Percentiles rank a stretch among this genome's conserved stretches.
phyloP scores from a whole-genome alignment of 2,329 filamentous ascomycete genomes.

The Camptophora hylomeconis region DNA sequence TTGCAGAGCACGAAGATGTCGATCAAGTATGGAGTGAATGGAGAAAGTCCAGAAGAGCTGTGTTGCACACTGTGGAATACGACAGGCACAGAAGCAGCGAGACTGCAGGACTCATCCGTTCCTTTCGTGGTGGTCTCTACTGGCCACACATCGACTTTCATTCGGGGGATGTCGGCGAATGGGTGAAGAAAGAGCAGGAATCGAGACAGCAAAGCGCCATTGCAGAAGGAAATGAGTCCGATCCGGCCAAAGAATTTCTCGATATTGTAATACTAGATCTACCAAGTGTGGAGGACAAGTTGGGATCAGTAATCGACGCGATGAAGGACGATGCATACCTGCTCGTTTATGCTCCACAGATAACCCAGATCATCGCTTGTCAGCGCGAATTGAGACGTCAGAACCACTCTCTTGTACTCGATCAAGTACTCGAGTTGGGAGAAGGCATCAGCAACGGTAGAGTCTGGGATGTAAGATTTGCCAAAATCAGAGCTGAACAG shows the following conservation, averaged over 20 bases:
- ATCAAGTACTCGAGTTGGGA: constrained; percentile 33
- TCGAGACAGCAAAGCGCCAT: constrained; percentile 38
- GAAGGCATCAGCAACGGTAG: constrained; percentile 33
- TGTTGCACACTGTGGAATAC: constrained; percentile 65
- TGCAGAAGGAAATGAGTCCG: constrained; percentile 19
- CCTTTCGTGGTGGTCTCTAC: constrained; percentile 60
- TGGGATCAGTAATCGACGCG: constrained; percentile 34
- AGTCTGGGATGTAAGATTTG: constrained; percentile 33
- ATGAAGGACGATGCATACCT: constrained; percentile 53
- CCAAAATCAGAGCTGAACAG: constrained; percentile 6
- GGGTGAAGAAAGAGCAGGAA: no score
- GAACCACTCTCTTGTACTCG: constrained; percentile 38
- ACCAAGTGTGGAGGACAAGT: constrained; percentile 44
- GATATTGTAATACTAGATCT: constrained; percentile 63
- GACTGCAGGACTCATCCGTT: constrained; percentile 50
- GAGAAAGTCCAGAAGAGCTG: constrained; percentile 43
- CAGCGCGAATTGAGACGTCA: constrained; percentile 41
- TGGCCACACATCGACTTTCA: constrained; percentile 61
- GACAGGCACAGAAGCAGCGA: constrained; percentile 48
- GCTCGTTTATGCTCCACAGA: constrained; percentile 60
- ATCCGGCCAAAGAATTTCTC: constrained; percentile 45
- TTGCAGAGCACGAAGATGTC: constrained; percentile 1
- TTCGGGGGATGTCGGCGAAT: constrained; percentile 50
- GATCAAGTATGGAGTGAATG: constrained; percentile 23
- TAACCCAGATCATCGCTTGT: constrained; percentile 63